These are phyloP conservation scores for Mycosarcoma mackinlayi DNA, from an alignment of 1,284 basidiomycete species.

Conservation along the genomic window DNA sequence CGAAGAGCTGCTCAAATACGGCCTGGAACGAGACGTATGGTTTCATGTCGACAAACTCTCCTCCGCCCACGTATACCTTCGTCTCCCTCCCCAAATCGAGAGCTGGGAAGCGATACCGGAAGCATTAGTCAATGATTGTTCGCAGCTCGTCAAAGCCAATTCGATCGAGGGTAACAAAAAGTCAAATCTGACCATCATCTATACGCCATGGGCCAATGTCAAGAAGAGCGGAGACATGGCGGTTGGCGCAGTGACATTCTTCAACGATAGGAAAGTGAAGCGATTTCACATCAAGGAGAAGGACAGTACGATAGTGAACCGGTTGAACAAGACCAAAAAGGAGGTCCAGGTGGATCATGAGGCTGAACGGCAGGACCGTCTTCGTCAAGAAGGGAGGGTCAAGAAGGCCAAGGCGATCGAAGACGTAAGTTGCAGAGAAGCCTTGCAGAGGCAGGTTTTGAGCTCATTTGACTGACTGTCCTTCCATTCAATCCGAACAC, in stretches of 20 bases:
- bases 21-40: constrained; percentile 74
- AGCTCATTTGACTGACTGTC: background rate
- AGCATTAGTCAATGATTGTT: constrained; percentile 82
- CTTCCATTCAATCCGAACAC: background rate
- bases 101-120: constrained; percentile 87
- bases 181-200: constrained; percentile 91
- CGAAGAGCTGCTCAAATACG: constrained; percentile 87
- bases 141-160: constrained; percentile 96
- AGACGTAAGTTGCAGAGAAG: constrained; percentile 34
- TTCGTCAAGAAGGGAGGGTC: constrained; percentile 44
- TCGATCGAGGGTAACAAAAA: constrained; percentile 98
- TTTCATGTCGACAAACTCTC: constrained; percentile 73
- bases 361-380: constrained; percentile 79
- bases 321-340: constrained; percentile 92
- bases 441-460: too few relatives aligned
- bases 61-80: constrained; percentile 75
- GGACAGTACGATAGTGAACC: constrained; percentile 90
- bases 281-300: constrained; percentile 81
- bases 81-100: constrained; percentile 79
- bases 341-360: constrained; percentile 82
- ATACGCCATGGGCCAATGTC: constrained; percentile 76
- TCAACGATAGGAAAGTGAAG: constrained; percentile 78
- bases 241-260: constrained; percentile 92
- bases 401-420: constrained; percentile 57
- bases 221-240: constrained; percentile 71